Evolutionary conservation across 2,329 filamentous ascomycete species (phyloP), one percentile per base, ranked within the genome.

Genomic region (Penicillium brasilianum): DNA sequence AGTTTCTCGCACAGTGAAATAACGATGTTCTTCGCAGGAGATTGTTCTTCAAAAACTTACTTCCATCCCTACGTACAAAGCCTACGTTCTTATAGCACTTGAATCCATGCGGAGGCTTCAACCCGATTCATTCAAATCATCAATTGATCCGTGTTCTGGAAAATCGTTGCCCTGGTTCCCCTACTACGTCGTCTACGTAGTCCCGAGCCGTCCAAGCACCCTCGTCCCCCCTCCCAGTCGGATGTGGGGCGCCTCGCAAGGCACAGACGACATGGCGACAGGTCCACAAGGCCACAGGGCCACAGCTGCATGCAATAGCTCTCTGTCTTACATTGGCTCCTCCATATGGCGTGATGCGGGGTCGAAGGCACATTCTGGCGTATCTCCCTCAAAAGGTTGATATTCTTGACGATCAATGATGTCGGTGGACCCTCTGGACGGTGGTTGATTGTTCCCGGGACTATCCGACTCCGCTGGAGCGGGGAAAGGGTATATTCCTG

Each of bases 261-360:
- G 46, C 46, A 34, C n/a, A 28, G 28, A 14, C 25, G 22, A 48
- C 44, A 30, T 28, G 43, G 43, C 20, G 20, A 16, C 43, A 16
- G 13, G 43, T 10, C 20, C 41, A 22, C 18, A 44, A 13, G 20
- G 41, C 41, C 30, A 32, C 30, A 32, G 30, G 9, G 39, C 20
- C 25, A 50, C 28, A 20, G 46, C 48, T 58, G 54, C 16, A 55
- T 43, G 30, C 49, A 48, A 57, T 41, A 18, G 28, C 30, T 7
- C 10, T 22, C 37, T 37, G 25, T 18, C 48, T 32, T 36, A 43
- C 20, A 34, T 55, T 55, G 36, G 22, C 44, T 13, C n/a, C 22
- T 20, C 13, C n/a, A 30, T 28, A 65, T 65, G 43, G 63, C 61
- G 63, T 65, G 63, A 63, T 65, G 63, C 63, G 63, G 63, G 63